Base-by-base conservation (phyloP, 106 monocot species). In the Platanthera guangdongensis region DNA sequence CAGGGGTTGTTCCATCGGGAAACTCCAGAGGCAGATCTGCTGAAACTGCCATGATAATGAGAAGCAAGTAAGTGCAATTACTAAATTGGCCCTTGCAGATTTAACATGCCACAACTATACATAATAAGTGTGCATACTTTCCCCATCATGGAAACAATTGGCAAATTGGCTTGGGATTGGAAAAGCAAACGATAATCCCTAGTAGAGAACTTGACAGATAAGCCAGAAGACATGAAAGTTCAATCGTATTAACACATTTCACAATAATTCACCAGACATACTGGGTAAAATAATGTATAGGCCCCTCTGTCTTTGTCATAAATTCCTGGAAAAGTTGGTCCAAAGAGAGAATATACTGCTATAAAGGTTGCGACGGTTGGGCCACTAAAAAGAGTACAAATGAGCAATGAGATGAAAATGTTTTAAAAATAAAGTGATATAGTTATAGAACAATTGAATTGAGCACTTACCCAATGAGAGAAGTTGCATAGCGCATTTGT, bases 1-100 rank as follows among this genome's bases (percentile, higher is more conserved):
- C 96, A 18, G 96, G 93, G 9, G 93, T 96, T 72, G 93, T 96
- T 76, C 96, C 93, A 84, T 96, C 93, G 81, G 96, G 96, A 83
- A 96, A 96, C 72, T 96, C 96, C 25, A 96, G 87, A 54, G 96
- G 96, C 73, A 96, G 77, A 74, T 91, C 96, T 75, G 91, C 80
- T 78, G 83, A 76, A 22, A 93, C 93, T 96, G 91, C 77, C 60
- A 88, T 12, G 68, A 51, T 52, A 80, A 76, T 19, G 39, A 75
- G 19, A n/a, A 57, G 62, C 7, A 81, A 77, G 28, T 46, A 28
- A 72, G 77, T 32, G 54, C 10, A 49, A 71, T 71, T 1, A 8
- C 57, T 60, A 48, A 78, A 52, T 50, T 62, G 13, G n/a, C 21
- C 9, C 13, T 9, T 2, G 70, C 39, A 5, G 14, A 21, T 18